Evolutionary conservation across 257 asterid species (phyloP).

Genomic region (Coffea canephora): DNA sequence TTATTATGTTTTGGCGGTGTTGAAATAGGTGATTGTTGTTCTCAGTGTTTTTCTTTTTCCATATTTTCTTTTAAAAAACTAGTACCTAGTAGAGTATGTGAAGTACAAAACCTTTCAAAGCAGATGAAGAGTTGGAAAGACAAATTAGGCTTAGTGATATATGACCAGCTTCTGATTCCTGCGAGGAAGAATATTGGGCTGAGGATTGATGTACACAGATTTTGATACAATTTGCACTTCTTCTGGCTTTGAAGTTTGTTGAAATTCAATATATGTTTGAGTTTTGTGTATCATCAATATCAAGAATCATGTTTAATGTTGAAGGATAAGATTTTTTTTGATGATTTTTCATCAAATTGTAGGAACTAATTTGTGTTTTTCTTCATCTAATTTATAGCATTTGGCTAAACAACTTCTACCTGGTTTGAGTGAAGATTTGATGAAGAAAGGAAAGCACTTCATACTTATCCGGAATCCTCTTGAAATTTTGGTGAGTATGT

Average conservation of each 20-base stretch:
- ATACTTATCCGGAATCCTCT: constrained; percentile 81
- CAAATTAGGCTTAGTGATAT: not conserved
- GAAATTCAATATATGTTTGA: not conserved
- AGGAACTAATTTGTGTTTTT: not conserved
- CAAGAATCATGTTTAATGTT: not conserved
- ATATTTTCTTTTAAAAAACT: not conserved
- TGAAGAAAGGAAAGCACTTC: constrained; percentile 82
- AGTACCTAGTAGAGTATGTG: not conserved
- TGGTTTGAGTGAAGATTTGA: constrained; percentile 59
- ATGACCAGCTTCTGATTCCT: not conserved
- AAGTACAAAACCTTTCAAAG: not conserved
- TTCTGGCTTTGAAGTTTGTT: not conserved
- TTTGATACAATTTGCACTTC: not conserved
- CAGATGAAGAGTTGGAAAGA: not conserved
- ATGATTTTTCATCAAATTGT: not conserved
- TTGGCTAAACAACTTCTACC: constrained; percentile 75
- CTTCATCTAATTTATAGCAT: constrained; percentile 52
- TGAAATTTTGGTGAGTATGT: constrained; percentile 61
- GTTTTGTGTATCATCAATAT: not conserved
- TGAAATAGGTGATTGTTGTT: not conserved
- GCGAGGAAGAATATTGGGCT: not conserved
- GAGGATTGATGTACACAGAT: not conserved
- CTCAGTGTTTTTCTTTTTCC: not conserved
- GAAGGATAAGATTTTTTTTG: constrained; percentile 1
- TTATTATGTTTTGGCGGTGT: not conserved